Evolutionary conservation across 257 asterid genomes (phyloP), one percentile per base, ranked within the genome.

Genomic region (Buddleja alternifolia): DNA sequence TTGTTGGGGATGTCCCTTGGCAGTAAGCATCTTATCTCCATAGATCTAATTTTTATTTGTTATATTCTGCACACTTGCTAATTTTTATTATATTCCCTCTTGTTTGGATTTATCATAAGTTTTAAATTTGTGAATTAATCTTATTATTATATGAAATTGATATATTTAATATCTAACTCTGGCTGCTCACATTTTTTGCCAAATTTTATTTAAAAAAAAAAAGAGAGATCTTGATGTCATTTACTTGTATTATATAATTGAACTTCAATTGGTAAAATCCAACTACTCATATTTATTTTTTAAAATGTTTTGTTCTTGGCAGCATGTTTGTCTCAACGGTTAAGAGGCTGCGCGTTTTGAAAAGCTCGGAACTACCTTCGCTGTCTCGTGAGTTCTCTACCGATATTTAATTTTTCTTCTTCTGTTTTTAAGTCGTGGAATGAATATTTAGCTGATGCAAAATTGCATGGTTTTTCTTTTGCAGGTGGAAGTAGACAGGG

Each of bases 1-100:
- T 93, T 72, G 99, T 90, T 66, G 97, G 97, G 52, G 97, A 93
- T 85, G 96, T 93, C 72, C 97, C 97, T 55, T 90, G 98, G 98
- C 86, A 81, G 98, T 93, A 88, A 86, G 97, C 85, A 82, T 82
- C 84, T 78, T 57, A 19, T 37, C 34, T 19, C 37, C 42, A n/a
- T 73, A 76, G 65, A 73, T 70, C 77, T 73, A 29, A 6, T 66
- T 74, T 77, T 1, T 50, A 69, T 45, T 80, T 21, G 10, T 54
- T 48, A 48, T 55, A 39, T 32, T 64, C 15, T 48, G 46, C 37
- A 12, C 21, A 37, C 44, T 57, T 68, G 75, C 37, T 37, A 50
- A 62, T 66, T 29, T 29, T 29, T 29, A 29, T 32, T 6, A 25
- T 67, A 29, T 4, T 69, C 7, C 51, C 17, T 11, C 54, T 44